Conservation (phyloP, 2,329 filamentous ascomycete species). For the Penicillium sp. region DNA sequence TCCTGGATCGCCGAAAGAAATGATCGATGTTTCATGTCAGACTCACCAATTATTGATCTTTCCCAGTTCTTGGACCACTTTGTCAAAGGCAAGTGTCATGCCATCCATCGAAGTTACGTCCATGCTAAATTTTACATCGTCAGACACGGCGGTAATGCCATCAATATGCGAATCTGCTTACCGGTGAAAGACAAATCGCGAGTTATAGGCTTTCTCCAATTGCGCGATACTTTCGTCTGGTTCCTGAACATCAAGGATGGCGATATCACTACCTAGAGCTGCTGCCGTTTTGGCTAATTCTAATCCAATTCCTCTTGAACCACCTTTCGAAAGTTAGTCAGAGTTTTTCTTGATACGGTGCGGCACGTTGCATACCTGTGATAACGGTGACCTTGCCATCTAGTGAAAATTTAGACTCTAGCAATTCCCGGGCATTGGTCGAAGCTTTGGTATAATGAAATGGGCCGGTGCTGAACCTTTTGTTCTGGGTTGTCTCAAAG, state of each 20-base stretch:
- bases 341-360: not conserved
- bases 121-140: not conserved
- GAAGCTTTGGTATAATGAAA: not conserved
- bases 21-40: no score
- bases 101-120: slow-evolving; percentile 4
- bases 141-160: not conserved
- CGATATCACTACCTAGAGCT: slow-evolving; percentile 5
- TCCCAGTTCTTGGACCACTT: not conserved
- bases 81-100: not conserved
- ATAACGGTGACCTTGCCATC: not conserved
- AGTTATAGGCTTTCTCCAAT: not conserved
- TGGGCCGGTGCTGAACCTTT: not conserved
- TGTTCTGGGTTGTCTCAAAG: not conserved
- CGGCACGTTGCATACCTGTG: not conserved
- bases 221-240: not conserved
- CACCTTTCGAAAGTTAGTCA: not conserved
- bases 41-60: slow-evolving; percentile 23
- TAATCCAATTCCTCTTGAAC: slow-evolving; percentile 22
- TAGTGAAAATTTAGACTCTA: not conserved
- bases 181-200: slow-evolving; percentile 6
- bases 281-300: slow-evolving; percentile 1
- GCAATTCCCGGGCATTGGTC: not conserved
- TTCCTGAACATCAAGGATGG: not conserved
- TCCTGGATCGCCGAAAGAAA: not conserved
- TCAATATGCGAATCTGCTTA: not conserved